Conservation (phyloP, 2,329 filamentous ascomycete genomes). For the Clarireedia monteithiana region DNA sequence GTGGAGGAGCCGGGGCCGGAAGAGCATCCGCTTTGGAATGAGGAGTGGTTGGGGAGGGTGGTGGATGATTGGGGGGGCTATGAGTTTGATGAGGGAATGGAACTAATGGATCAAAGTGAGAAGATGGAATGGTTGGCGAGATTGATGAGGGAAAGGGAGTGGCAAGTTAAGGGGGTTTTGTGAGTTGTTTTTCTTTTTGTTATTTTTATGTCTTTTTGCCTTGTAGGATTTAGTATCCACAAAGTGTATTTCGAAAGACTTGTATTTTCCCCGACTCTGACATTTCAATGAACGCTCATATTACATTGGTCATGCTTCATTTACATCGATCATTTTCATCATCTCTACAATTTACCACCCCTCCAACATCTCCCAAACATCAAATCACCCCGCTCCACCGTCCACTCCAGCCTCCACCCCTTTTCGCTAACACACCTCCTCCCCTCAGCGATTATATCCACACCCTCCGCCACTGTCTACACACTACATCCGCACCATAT, state of each 20-base stretch:
- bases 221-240: not conserved
- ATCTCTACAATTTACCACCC: too few species aligned
- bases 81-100: not conserved
- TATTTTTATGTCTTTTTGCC: not conserved
- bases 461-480: slow-evolving; percentile 24
- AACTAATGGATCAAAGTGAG: not conserved
- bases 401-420: too few species aligned
- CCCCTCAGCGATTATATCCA: slow-evolving; percentile 27
- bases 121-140: not conserved
- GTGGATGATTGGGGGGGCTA: slow-evolving; percentile 1
- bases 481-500: slow-evolving; percentile 25
- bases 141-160: not conserved
- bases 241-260: too few species aligned
- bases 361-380: too few species aligned
- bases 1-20: not conserved
- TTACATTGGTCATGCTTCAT: too few species aligned
- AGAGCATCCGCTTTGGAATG: not conserved
- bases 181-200: not conserved
- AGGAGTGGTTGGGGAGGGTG: not conserved
- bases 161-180: slow-evolving; percentile 1
- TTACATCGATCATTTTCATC: too few species aligned
- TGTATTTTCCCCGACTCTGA: too few species aligned
- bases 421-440: too few species aligned
- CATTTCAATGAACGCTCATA: too few species aligned
- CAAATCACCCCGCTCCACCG: too few species aligned